phyloP scores from a whole-genome alignment of 2,329 filamentous ascomycete genomes.

The Exophiala viscosa region DNA sequence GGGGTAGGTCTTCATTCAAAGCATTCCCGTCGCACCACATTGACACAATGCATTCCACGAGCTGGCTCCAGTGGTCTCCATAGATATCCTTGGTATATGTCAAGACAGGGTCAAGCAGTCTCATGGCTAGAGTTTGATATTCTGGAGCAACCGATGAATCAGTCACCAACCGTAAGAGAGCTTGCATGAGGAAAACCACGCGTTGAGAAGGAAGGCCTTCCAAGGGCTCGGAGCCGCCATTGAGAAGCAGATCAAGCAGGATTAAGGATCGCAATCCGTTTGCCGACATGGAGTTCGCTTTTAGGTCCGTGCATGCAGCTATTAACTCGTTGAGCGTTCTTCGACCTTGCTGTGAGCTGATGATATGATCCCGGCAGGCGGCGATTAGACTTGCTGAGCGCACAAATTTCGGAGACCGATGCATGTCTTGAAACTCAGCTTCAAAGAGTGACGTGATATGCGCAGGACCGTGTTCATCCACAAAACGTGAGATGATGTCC shows the following conservation, averaged over 20 bases:
- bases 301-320: conserved; percentile 53
- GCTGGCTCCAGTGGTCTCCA: conserved; percentile 77
- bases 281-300: background rate
- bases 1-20: conserved; percentile 54
- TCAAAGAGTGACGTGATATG: conserved; percentile 31
- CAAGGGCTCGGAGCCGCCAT: conserved; percentile 46
- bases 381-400: conserved; percentile 47
- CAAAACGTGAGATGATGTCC: conserved; percentile 36
- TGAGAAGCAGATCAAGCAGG: conserved; percentile 53
- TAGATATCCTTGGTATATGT: conserved; percentile 78
- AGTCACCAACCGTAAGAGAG: conserved; percentile 65
- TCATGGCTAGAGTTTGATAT: conserved; percentile 39
- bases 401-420: conserved; percentile 43
- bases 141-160: conserved; percentile 45
- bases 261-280: conserved; percentile 38
- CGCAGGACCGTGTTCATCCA: conserved; percentile 29
- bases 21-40: conserved; percentile 53
- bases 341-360: conserved; percentile 46
- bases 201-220: conserved; percentile 56
- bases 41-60: conserved; percentile 56
- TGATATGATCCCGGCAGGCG: conserved; percentile 48
- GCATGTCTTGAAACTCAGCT: conserved; percentile 33
- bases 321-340: conserved; percentile 59
- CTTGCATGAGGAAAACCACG: conserved; percentile 76
- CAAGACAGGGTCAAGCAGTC: conserved; percentile 55